Percentiles rank a stretch among this genome's conserved stretches.
phyloP scores from a whole-genome alignment of 202 grass and related monocot genomes.

The Thinopyrum obtusiflorum region DNA sequence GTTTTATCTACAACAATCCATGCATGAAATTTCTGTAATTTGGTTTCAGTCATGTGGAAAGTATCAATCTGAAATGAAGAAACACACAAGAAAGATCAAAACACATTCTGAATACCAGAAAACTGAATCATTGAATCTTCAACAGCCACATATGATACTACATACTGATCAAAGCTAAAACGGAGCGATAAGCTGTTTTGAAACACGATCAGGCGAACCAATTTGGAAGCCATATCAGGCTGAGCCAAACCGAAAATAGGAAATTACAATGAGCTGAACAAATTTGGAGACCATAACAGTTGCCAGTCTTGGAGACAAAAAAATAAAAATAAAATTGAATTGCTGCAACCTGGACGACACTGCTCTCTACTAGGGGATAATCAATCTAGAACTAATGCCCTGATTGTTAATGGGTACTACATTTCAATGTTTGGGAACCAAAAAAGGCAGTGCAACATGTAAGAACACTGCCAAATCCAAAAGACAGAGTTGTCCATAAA shows the following conservation, averaged over 20 bases:
- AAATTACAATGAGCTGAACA: not conserved
- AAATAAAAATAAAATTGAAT: not conserved
- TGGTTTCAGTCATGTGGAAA: not conserved
- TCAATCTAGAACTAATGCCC: constrained; percentile 11
- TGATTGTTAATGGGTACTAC: not conserved
- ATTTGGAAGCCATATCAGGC: not conserved
- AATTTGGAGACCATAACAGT: not conserved
- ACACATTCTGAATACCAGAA: not conserved
- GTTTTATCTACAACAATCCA: not conserved
- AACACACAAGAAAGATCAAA: not conserved
- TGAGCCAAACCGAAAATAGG: not conserved
- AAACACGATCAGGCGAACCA: not conserved
- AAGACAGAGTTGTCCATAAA: not conserved
- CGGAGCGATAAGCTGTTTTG: not conserved
- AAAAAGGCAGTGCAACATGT: not conserved
- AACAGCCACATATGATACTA: not conserved
- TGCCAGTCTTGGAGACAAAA: not conserved
- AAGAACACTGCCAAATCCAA: not conserved
- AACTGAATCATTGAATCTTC: not conserved
- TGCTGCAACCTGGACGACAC: constrained; percentile 1
- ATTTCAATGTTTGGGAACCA: constrained; percentile 8
- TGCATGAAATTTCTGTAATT: not conserved
- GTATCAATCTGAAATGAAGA: constrained; percentile 5
- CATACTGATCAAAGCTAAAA: not conserved
- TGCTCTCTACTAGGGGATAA: not conserved